Evolutionary conservation across 2,329 filamentous ascomycete species (phyloP), one percentile per base, ranked within the genome.

Genomic region (Thelonectria blattea): DNA sequence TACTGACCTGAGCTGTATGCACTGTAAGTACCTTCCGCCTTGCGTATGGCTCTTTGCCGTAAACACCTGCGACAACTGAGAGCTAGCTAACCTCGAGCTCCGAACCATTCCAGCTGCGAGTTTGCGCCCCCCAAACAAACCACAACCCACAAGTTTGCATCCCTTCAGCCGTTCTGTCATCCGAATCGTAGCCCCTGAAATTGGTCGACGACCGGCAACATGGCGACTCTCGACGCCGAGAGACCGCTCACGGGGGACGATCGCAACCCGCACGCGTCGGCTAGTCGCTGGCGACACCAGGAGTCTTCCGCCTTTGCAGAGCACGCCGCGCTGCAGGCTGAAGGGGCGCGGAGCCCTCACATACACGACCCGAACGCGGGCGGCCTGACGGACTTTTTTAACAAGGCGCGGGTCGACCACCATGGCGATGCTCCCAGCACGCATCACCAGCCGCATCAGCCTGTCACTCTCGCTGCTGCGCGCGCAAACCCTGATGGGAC

Each of bases 281-380:
- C 80, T 42, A 87, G 77, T 70, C 79, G 78, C 67, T 89, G 87
- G 87, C 83, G 86, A 56, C 87, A 89, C 70, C 84, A 88, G 71
- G 87, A 89, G 71, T 88, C 86, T 1, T 77, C 78, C 12, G 78
- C 84, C 34, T 89, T 80, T 69, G 79, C 80, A 51, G 79, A 80
- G 52, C 76, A 82, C 70, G 84, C 83, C 34, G 78, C 61, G 17
- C 24, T 53, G 45, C 67, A 72, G 30, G 70, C 71, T 27, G 57
- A n/a, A 12, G 22, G 52, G 18, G 67, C 70, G 18, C 73, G 73
- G 60, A 72, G 73, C 42, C 71, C 72, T 47, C 65, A 70, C 43
- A 67, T 60, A 76, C 78, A 57, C 64, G 74, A 76, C 58, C 76
- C 76, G 5, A 14, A 30, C 58, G 83, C 83, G 27, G 77, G 74